Evolutionary conservation across 352 stramenopile species (phyloP).

Genomic region (Phytophthora syringae): DNA sequence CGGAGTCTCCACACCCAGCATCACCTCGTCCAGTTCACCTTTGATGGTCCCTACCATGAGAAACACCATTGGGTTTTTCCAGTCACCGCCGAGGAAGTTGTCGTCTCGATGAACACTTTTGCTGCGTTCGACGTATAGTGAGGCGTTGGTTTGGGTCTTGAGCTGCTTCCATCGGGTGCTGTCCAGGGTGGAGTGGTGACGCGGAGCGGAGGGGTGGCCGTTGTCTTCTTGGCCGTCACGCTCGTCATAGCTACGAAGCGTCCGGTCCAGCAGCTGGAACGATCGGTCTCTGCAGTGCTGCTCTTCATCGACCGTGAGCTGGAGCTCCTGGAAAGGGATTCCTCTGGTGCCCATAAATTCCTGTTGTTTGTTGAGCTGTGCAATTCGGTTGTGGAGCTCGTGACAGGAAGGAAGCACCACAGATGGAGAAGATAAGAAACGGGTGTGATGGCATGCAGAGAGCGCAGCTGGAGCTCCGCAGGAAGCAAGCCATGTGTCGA

Average conservation of each 20-base stretch:
- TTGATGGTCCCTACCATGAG: constrained; percentile 28
- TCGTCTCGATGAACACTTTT: constrained; percentile 26
- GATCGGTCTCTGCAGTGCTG: constrained; percentile 33
- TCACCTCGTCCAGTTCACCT: constrained; percentile 32
- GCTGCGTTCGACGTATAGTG: constrained; percentile 37
- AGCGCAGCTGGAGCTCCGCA: constrained; percentile 18
- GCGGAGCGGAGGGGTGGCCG: constrained; percentile 3
- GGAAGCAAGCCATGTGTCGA: constrained; percentile 23
- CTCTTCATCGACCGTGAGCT: constrained; percentile 30
- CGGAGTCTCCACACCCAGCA: constrained; percentile 37
- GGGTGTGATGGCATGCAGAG: constrained; percentile 10
- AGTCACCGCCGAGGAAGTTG: constrained; percentile 30
- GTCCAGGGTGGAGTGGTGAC: constrained; percentile 29
- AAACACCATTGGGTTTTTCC: constrained; percentile 36
- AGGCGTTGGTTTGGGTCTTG: constrained; percentile 33
- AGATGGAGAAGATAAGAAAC: constrained; percentile 1
- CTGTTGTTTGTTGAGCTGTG: constrained; percentile 1
- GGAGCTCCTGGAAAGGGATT: constrained; percentile 24
- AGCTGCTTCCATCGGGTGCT: constrained; percentile 41
- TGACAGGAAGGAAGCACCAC: neutral
- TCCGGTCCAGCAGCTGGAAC: constrained; percentile 39
- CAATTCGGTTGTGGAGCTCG: constrained; percentile 20
- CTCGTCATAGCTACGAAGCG: constrained; percentile 39
- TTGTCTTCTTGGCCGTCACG: constrained; percentile 26
- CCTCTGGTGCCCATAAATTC: constrained; percentile 10